Base-by-base conservation (phyloP, 2,329 filamentous ascomycete genomes). In the Ceratocystiopsis brevicomis region DNA sequence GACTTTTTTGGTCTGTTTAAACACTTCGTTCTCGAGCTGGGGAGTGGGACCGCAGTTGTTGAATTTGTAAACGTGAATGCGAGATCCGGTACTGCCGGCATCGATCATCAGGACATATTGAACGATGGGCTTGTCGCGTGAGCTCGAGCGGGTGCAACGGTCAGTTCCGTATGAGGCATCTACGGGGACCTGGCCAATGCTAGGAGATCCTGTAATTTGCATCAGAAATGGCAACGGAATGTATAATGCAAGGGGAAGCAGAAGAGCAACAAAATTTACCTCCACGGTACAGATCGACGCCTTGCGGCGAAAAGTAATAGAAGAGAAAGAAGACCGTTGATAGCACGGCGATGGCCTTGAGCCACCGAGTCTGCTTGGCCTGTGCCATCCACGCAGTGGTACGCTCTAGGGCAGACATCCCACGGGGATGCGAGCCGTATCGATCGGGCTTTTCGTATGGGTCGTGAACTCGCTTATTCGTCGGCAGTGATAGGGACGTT, bases 51-150 rank as follows among this genome's bases (percentile, higher is more conserved):
- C 90, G 65, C 88, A 98, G 67, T 96, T 96, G 70, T 96, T 96
- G 74, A 96, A 98, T 58, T 86, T 83, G 71, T 95, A 98, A 47
- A 96, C 86, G 66, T 98, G 92, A 58, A 98, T 95, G 53, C 90
- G 81, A 47, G 90, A 96, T 48, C 90, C 90, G 44, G 90, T 96
- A 67, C 87, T 96, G 53, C 90, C 90, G 40, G 90, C 90, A 62
- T 98, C 90, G 56, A 98, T 84, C 90, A 98, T 98, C 56, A 96
- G 73, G 48, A 90, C 92, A 65, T 96, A 98, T 59, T 98, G 90
- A 48, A 95, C 79, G 51, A 98, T 75, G 41, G 90, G 88, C 66
- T 95, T 96, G 51, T 85, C 80, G 55, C 81, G 77, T 53, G 85
- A 84, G 64, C 73, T 78, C 37, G 90, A 85, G 57, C 78, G 83